Evolutionary conservation across 2,329 filamentous ascomycete genomes (phyloP).

Genomic region (Arthrobotrys iridis): DNA sequence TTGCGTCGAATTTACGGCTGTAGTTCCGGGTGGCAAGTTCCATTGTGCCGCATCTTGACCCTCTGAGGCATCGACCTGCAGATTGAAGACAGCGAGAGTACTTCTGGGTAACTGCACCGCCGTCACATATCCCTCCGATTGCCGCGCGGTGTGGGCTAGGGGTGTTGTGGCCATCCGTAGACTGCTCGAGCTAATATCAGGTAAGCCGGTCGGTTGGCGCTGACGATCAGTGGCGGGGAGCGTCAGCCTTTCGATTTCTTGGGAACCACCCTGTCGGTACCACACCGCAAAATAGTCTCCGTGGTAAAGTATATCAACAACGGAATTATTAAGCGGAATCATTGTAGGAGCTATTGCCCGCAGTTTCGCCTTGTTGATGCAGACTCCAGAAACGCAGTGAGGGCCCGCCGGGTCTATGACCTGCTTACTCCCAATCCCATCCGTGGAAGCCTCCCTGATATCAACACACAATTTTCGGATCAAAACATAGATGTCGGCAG

Average conservation of each 20-base stretch:
- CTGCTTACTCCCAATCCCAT: conserved; percentile 17
- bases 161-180: conserved; percentile 47
- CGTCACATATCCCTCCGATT: conserved; percentile 47
- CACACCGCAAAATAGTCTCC: conserved; percentile 52
- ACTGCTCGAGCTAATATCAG: conserved; percentile 51
- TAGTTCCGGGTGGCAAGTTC: conserved; percentile 45
- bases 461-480: conserved; percentile 51
- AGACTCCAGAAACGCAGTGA: conserved; percentile 45
- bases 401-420: conserved; percentile 16
- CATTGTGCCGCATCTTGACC: conserved; percentile 45
- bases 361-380: conserved; percentile 45
- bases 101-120: conserved; percentile 46
- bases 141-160: conserved; percentile 19
- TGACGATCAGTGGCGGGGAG: conserved; percentile 52
- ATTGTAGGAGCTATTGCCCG: conserved; percentile 43
- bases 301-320: conserved; percentile 50
- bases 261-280: conserved; percentile 49
- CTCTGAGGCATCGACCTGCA: conserved; percentile 49
- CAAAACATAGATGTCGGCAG: conserved; percentile 49
- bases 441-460: conserved; percentile 47
- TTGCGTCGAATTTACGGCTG: conserved; percentile 34
- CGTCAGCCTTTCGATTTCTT: conserved; percentile 52
- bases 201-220: conserved; percentile 40
- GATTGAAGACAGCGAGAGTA: conserved; percentile 52
- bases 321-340: conserved; percentile 49